phyloP scores from a whole-genome alignment of 2,329 filamentous ascomycete species.

The Penicillium sp. region DNA sequence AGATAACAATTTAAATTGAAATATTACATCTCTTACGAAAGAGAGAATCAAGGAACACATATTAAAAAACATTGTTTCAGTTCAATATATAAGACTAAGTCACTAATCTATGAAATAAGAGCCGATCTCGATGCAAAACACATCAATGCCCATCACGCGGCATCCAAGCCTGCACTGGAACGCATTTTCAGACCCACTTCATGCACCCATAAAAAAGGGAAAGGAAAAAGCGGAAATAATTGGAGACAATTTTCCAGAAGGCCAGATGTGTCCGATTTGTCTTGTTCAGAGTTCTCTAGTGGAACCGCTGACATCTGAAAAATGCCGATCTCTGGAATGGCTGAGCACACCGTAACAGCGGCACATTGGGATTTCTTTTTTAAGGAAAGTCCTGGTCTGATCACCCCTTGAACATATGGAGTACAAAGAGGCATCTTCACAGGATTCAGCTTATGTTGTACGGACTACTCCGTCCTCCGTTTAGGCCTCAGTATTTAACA shows the following conservation, averaged over 20 bases:
- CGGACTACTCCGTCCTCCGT: neutral
- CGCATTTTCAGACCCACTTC: slow-evolving; percentile 23
- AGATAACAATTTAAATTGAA: neutral
- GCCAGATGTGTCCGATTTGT: slow-evolving; percentile 10
- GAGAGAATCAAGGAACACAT: neutral
- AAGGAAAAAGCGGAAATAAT: slow-evolving; percentile 13
- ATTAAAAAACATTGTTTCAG: too few species aligned
- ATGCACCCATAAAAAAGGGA: slow-evolving; percentile 16
- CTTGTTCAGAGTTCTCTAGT: slow-evolving; percentile 13
- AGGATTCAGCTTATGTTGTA: neutral
- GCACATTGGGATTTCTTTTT: neutral
- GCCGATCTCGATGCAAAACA: slow-evolving; percentile 16
- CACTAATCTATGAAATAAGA: neutral
- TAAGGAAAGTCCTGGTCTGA: neutral
- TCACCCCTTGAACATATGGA: neutral
- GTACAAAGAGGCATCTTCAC: neutral
- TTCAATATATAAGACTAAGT: too few species aligned
- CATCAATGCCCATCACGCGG: slow-evolving; percentile 16
- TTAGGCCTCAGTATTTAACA: neutral
- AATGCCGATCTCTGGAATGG: slow-evolving; percentile 25
- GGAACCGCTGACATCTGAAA: slow-evolving; percentile 20
- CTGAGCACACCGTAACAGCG: slow-evolving; percentile 18
- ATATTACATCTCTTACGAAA: too few species aligned
- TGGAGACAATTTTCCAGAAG: slow-evolving; percentile 25
- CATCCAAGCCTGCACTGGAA: slow-evolving; percentile 19